These are phyloP conservation scores for Tuber microsphaerosporum DNA, from an alignment of 495 filamentous ascomycete species.

Conservation along the genomic window DNA sequence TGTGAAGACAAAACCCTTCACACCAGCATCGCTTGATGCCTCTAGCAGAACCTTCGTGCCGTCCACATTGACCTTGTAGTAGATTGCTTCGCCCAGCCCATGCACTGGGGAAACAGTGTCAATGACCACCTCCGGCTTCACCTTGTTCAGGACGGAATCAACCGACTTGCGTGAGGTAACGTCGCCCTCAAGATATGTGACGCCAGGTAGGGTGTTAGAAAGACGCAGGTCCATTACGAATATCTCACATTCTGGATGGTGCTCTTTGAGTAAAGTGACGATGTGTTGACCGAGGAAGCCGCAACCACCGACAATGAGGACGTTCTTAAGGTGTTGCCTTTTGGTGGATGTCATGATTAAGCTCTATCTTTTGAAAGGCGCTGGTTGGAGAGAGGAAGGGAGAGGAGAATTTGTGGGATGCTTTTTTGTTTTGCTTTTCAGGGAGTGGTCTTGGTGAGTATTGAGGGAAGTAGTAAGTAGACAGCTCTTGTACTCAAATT, in stretches of 20 bases:
- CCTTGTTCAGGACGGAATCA: conserved; percentile 57
- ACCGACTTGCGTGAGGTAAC: conserved; percentile 68
- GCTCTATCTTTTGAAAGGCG: neutral
- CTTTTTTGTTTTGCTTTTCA: neutral
- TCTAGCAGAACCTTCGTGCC: conserved; percentile 75
- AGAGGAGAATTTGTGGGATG: conserved; percentile 12
- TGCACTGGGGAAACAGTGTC: conserved; percentile 81
- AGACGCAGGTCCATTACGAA: conserved; percentile 83
- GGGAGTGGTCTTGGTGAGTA: neutral
- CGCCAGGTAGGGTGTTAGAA: conserved; percentile 64
- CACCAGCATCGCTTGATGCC: conserved; percentile 63
- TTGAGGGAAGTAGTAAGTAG: neutral
- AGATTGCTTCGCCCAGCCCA: conserved; percentile 54
- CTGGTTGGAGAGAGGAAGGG: neutral
- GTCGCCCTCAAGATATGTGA: conserved; percentile 76
- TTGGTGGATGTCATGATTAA: conserved; percentile 17
- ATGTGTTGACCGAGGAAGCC: conserved; percentile 67
- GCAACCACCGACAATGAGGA: conserved; percentile 62
- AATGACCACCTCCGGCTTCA: conserved; percentile 81
- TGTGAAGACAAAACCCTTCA: conserved; percentile 92
- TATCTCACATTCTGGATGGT: conserved; percentile 54
- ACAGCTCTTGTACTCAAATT: neutral
- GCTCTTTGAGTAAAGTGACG: conserved; percentile 53
- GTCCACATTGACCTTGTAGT: conserved; percentile 84
- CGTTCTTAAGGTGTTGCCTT: conserved; percentile 48